A percentile compares a stretch with the other conserved stretches of the same genome.
Conservation (phyloP, 1,139 yeast genomes). For the Geotrichum macrosporum region DNA sequence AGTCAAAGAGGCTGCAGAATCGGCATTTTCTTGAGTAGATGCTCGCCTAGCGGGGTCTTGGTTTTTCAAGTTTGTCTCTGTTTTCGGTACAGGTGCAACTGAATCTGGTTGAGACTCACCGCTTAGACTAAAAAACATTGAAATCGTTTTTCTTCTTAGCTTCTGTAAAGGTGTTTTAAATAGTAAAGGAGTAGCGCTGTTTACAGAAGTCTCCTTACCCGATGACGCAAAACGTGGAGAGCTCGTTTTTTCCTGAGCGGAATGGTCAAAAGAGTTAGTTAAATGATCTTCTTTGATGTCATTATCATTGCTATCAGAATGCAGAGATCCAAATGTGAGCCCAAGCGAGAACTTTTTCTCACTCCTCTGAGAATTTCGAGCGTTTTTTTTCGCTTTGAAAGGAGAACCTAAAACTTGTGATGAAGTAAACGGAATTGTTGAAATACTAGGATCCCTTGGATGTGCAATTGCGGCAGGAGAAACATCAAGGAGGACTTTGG, state of each 20-base stretch:
- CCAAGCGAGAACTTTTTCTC: no score
- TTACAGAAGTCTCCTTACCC: not conserved
- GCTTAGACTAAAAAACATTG: constrained; percentile 24
- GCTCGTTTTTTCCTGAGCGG: not conserved
- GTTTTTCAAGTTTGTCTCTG: no score
- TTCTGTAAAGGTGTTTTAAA: constrained; percentile 22
- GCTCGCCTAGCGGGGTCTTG: not conserved
- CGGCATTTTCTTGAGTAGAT: no score
- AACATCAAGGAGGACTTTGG: constrained; percentile 11
- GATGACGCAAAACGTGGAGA: not conserved
- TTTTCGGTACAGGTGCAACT: no score
- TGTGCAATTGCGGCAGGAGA: constrained; percentile 3
- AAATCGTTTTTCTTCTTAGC: constrained; percentile 24
- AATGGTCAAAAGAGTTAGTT: no score
- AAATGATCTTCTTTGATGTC: no score
- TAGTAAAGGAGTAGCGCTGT: not conserved
- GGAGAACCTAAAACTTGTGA: not conserved
- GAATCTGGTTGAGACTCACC: no score
- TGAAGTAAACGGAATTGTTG: not conserved
- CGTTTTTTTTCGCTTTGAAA: no score
- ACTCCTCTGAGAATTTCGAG: no score
- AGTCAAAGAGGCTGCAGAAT: no score
- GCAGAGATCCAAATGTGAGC: no score
- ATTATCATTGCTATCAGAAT: no score
- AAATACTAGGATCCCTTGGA: not conserved